Evolutionary conservation across 1,284 basidiomycete genomes (phyloP).

Genomic region (Rugosomyces carneus): DNA sequence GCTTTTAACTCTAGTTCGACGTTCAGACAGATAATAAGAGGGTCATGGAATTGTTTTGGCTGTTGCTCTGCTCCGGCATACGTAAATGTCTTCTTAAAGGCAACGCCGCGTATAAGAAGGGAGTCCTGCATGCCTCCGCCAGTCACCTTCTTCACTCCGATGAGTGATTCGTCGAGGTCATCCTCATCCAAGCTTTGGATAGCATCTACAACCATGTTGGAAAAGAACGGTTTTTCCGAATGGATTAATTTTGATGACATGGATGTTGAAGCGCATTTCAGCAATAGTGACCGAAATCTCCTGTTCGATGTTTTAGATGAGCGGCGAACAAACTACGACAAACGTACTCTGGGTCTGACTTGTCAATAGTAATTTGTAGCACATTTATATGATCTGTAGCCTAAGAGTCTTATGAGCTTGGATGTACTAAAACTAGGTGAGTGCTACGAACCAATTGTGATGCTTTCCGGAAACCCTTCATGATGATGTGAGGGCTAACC

Average conservation of each 20-base stretch:
- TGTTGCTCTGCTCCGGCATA: conserved; percentile 99
- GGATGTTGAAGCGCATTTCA: conserved; percentile 96
- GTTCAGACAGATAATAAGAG: conserved; percentile 91
- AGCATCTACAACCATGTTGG: conserved; percentile 97
- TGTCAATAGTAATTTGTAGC: conserved; percentile 89
- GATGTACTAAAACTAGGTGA: conserved; percentile 10
- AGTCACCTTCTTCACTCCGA: conserved; percentile 99
- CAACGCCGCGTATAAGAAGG: conserved; percentile 81
- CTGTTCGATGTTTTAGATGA: conserved; percentile 35
- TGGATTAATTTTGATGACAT: conserved; percentile 99
- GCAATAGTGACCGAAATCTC: conserved; percentile 87
- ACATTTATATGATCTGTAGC: conserved; percentile 85
- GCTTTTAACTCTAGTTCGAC: conserved; percentile 99
- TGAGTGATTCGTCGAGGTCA: conserved; percentile 93
- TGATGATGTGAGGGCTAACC: conserved; percentile 95
- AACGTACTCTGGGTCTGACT: conserved; percentile 81
- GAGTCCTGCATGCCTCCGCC: conserved; percentile 99
- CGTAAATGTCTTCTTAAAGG: conserved; percentile 99
- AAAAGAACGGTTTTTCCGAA: conserved; percentile 98
- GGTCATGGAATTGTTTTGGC: conserved; percentile 88
- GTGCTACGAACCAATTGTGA: conserved; percentile 69
- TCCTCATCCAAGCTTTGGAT: conserved; percentile 90
- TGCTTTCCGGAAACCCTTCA: conserved; percentile 92
- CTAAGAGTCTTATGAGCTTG: conserved; percentile 36
- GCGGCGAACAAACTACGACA: conserved; percentile 6